Percentiles rank a stretch among this genome's conserved stretches.
These are phyloP conservation scores for Dioscorea cayenensis DNA, from an alignment of 116 monocot genomes.

Conservation along the genomic window DNA sequence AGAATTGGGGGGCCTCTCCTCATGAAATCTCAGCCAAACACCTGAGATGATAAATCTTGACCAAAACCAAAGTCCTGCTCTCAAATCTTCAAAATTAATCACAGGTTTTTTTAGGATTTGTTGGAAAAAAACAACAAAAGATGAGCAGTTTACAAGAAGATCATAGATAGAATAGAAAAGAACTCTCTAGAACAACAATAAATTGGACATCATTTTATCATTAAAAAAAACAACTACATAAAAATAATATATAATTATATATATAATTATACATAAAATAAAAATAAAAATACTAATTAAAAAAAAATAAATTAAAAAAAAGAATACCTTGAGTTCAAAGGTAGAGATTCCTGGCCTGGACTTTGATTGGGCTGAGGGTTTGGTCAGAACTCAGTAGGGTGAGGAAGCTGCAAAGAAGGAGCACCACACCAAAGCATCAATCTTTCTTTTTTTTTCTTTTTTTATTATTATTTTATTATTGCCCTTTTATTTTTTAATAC, in stretches of 20 bases:
- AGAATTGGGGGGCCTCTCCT: too few relatives aligned
- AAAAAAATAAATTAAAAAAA: not conserved
- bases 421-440: not conserved
- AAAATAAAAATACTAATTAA: not conserved
- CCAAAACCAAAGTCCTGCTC: too few relatives aligned
- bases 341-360: not conserved
- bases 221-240: too few relatives aligned
- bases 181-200: not conserved
- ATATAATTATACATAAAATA: not conserved
- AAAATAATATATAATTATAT: too few relatives aligned
- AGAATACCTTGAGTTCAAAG: not conserved
- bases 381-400: not conserved
- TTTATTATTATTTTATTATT: not conserved
- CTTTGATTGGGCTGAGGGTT: not conserved
- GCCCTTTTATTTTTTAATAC: not conserved
- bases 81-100: not conserved
- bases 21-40: too few relatives aligned
- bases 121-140: not conserved
- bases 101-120: not conserved
- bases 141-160: not conserved
- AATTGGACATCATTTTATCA: not conserved
- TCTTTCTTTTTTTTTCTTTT: not conserved
- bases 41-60: too few relatives aligned
- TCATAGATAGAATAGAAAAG: not conserved
- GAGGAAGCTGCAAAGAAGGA: not conserved